Evolutionary conservation across 805 yeast species (phyloP).

Genomic region (Spathaspora gorwiae): DNA sequence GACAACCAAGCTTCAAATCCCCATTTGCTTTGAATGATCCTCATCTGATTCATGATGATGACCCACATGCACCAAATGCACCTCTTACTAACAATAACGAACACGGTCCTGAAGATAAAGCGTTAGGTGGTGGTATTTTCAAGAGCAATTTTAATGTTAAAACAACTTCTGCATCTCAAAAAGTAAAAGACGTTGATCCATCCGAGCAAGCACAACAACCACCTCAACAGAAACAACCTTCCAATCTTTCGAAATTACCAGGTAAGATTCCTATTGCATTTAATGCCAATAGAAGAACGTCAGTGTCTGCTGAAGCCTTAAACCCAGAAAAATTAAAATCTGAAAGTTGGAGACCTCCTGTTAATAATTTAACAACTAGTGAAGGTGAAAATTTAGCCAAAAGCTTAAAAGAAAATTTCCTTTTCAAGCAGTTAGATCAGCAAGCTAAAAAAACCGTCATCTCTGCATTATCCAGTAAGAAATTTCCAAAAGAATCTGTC

Average conservation of each 20-base stretch:
- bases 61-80: constrained; percentile 8
- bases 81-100: constrained; percentile 4
- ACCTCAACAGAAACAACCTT: not conserved
- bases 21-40: constrained; percentile 67
- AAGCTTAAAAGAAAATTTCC: constrained; percentile 73
- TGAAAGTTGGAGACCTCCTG: constrained; percentile 72
- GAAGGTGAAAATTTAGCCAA: constrained; percentile 67
- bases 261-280: constrained; percentile 50
- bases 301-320: constrained; percentile 85
- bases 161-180: constrained; percentile 6
- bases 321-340: constrained; percentile 66
- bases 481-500: constrained; percentile 51
- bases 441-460: constrained; percentile 74
- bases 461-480: constrained; percentile 75
- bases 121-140: constrained; percentile 16
- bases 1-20: constrained; percentile 51
- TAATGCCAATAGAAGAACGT: constrained; percentile 80
- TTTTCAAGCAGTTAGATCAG: constrained; percentile 78
- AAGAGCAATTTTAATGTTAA: constrained; percentile 21
- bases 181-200: constrained; percentile 23
- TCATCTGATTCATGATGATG: constrained; percentile 39
- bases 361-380: constrained; percentile 53
- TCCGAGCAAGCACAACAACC: constrained; percentile 4
- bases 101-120: not conserved
- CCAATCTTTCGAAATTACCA: not conserved